Evolutionary conservation across 192 early-diverging fungal species (phyloP).

Genomic region (Entrophospora sp.): DNA sequence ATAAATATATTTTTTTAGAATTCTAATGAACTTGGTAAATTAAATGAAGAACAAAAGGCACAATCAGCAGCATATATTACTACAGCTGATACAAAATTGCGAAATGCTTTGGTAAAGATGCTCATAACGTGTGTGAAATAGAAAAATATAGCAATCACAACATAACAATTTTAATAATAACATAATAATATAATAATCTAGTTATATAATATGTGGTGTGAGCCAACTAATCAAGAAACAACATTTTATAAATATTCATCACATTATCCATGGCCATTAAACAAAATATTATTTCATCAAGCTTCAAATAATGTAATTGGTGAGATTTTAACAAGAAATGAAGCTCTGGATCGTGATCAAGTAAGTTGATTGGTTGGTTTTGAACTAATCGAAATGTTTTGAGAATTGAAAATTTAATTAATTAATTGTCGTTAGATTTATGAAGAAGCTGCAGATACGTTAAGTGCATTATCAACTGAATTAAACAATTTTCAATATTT

Average conservation of each 20-base stretch:
- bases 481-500: slow-evolving; percentile 42
- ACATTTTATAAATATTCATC: slow-evolving; percentile 26
- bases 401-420: slow-evolving; percentile 21
- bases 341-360: slow-evolving; percentile 44
- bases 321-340: slow-evolving; percentile 50
- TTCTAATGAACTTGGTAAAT: neutral
- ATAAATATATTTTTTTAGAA: neutral
- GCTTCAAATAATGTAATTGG: slow-evolving; percentile 33
- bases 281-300: slow-evolving; percentile 22
- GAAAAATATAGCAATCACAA: neutral
- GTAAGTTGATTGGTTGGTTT: slow-evolving; percentile 4
- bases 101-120: slow-evolving; percentile 42
- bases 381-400: neutral
- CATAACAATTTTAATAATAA: neutral
- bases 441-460: slow-evolving; percentile 39
- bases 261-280: slow-evolving; percentile 29
- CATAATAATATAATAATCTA: neutral
- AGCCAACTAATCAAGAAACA: slow-evolving; percentile 26
- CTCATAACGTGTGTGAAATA: neutral
- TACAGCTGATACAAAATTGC: slow-evolving; percentile 43
- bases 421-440: slow-evolving; percentile 35
- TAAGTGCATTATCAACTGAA: slow-evolving; percentile 40
- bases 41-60: slow-evolving; percentile 18
- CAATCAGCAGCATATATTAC: slow-evolving; percentile 29
- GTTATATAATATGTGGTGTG: slow-evolving; percentile 35